These are phyloP conservation scores for Apiospora phragmitis DNA, from an alignment of 2,329 filamentous ascomycete species.

Conservation along the genomic window DNA sequence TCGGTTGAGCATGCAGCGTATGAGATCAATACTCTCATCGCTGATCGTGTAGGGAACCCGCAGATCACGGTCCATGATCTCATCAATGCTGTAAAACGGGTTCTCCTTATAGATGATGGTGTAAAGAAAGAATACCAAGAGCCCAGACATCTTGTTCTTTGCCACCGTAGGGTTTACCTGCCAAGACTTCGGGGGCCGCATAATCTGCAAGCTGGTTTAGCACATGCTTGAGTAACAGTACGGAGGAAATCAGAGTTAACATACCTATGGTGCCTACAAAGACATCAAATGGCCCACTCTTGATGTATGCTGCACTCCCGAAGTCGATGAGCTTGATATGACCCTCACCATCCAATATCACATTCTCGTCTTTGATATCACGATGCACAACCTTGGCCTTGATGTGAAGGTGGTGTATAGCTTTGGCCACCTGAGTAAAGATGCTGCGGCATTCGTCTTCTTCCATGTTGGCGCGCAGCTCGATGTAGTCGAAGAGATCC, in stretches of 20 bases:
- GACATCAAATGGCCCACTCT: constrained; percentile 96
- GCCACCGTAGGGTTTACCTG: constrained; percentile 86
- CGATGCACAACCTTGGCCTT: constrained; percentile 92
- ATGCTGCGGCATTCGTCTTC: constrained; percentile 93
- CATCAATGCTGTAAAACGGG: constrained; percentile 97
- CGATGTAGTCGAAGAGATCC: constrained; percentile 99
- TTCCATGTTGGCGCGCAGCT: constrained; percentile 93
- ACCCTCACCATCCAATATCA: constrained; percentile 92
- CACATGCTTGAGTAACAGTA: background rate
- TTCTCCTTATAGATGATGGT: constrained; percentile 99
- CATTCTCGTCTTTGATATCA: constrained; percentile 99
- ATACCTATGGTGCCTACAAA: constrained; percentile 98
- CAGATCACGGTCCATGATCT: constrained; percentile 97
- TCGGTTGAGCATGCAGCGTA: constrained; percentile 88
- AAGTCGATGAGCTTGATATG: constrained; percentile 98
- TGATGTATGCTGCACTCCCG: constrained; percentile 96
- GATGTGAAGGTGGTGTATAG: constrained; percentile 87
- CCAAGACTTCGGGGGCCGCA: constrained; percentile 95
- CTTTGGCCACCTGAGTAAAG: constrained; percentile 88
- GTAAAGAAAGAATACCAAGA: constrained; percentile 89
- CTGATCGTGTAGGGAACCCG: constrained; percentile 86
- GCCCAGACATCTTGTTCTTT: constrained; percentile 99
- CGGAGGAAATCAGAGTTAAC: constrained; percentile 31
- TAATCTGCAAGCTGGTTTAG: constrained; percentile 66
- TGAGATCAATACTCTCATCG: constrained; percentile 89